Conservation (phyloP, 768 basidiomycete species). For the Psilocybe subaeruginosa region DNA sequence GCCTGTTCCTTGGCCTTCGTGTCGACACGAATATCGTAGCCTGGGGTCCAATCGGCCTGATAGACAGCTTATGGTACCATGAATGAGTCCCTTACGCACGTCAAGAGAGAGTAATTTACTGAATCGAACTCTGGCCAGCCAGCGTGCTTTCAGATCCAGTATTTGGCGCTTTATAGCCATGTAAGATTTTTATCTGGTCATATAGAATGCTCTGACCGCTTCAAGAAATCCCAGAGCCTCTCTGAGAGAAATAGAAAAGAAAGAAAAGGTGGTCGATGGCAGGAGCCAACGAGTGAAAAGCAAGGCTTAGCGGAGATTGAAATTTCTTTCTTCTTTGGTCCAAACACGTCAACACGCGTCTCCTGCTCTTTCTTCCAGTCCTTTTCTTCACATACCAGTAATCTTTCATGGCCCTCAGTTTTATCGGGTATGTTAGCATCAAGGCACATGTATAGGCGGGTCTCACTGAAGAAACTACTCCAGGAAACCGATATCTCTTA, state of each 20-base stretch:
- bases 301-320: slow-evolving; percentile 25
- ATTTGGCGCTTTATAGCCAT: too few species aligned
- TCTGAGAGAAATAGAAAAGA: not conserved
- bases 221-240: too few species aligned
- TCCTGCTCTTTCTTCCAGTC: slow-evolving; percentile 14
- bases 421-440: slow-evolving; percentile 60
- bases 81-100: not conserved
- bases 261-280: too few species aligned
- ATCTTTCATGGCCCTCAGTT: slow-evolving; percentile 68
- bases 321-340: slow-evolving; percentile 4
- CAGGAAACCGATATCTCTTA: slow-evolving; percentile 88
- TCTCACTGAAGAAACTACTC: slow-evolving; percentile 5
- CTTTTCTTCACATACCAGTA: slow-evolving; percentile 11
- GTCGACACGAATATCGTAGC: slow-evolving; percentile 42
- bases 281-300: not conserved
- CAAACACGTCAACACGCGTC: slow-evolving; percentile 33
- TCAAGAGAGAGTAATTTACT: not conserved
- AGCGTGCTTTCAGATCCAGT: too few species aligned
- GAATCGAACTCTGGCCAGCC: too few species aligned
- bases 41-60: slow-evolving; percentile 34
- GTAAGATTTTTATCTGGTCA: too few species aligned
- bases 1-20: slow-evolving; percentile 35
- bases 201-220: too few species aligned
- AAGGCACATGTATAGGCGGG: not conserved
- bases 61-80: slow-evolving; percentile 6